Percentiles rank a stretch among this genome's conserved stretches.
Evolutionary conservation across 768 basidiomycete genomes (phyloP).

Genomic region (Leucogyrophana mollusca): DNA sequence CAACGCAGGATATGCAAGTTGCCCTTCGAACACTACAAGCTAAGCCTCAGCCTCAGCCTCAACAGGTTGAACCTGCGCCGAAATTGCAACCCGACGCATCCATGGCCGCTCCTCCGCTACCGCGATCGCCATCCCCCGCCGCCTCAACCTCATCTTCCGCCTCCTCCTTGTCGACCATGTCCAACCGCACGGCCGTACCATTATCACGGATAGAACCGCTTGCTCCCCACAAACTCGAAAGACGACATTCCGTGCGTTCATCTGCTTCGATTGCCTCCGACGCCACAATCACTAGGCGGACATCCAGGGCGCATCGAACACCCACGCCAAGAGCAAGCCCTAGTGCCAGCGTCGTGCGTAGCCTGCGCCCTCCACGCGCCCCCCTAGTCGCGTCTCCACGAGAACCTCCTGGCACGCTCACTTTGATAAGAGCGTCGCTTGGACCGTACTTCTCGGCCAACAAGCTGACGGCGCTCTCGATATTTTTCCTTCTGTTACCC

Average conservation of each 20-base stretch:
- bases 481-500: constrained; percentile 42
- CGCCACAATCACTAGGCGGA: constrained; percentile 22
- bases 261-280: constrained; percentile 23
- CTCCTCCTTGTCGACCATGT: constrained; percentile 62
- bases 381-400: constrained; percentile 12
- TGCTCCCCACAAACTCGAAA: constrained; percentile 11
- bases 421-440: constrained; percentile 48
- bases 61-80: constrained; percentile 28
- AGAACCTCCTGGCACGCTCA: constrained; percentile 25
- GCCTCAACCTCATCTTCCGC: constrained; percentile 63
- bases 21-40: constrained; percentile 33
- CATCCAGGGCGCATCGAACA: constrained; percentile 4
- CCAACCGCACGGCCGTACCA: constrained; percentile 72
- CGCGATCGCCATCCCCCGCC: constrained; percentile 43
- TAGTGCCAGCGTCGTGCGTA: constrained; percentile 13
- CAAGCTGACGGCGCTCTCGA: constrained; percentile 44
- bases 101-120: constrained; percentile 21
- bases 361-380: constrained; percentile 4
- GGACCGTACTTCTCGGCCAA: constrained; percentile 46
- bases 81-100: constrained; percentile 13
- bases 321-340: constrained; percentile 12
- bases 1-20: neutral
- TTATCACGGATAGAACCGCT: constrained; percentile 1
- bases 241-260: constrained; percentile 14
- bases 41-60: constrained; percentile 39